Evolutionary conservation across 148 eudicot species (phyloP).

Genomic region (Nepenthes gracilis): DNA sequence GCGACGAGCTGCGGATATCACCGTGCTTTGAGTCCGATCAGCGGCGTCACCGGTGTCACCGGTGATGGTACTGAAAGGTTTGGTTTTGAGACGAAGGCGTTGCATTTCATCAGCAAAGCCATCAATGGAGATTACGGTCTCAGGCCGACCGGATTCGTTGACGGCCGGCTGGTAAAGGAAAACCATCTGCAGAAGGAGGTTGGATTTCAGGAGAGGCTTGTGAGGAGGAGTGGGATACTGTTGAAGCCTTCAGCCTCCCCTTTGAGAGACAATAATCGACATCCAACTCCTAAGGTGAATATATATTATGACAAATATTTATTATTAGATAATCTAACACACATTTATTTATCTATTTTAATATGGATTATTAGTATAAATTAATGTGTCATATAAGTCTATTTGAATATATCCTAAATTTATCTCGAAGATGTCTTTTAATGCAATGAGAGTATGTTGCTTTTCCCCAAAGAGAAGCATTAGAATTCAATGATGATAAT

Average conservation of each 20-base stretch:
- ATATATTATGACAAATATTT: background rate
- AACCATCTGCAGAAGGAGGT: constrained; percentile 17
- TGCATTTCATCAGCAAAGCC: constrained; percentile 87
- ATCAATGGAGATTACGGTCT: constrained; percentile 62
- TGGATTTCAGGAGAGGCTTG: constrained; percentile 23
- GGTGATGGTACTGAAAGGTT: constrained; percentile 3
- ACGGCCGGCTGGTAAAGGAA: constrained; percentile 3
- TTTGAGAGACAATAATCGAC: constrained; percentile 31
- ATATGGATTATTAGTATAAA: no score
- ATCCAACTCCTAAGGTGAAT: constrained; percentile 55
- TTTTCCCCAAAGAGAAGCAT: no score
- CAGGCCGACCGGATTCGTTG: background rate
- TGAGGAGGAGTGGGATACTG: constrained; percentile 25
- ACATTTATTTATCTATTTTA: no score
- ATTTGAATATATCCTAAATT: no score
- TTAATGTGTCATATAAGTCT: no score
- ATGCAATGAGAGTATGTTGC: no score
- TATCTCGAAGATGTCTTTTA: no score
- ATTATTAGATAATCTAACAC: background rate
- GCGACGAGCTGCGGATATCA: background rate
- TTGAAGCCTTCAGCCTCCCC: constrained; percentile 49
- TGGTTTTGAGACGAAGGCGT: constrained; percentile 49
- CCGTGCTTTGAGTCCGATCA: background rate
- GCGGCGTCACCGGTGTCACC: constrained; percentile 1
- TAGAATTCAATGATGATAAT: no score